Evolutionary conservation across 352 stramenopile species (phyloP).

Genomic region (Phytophthora ohioensis): DNA sequence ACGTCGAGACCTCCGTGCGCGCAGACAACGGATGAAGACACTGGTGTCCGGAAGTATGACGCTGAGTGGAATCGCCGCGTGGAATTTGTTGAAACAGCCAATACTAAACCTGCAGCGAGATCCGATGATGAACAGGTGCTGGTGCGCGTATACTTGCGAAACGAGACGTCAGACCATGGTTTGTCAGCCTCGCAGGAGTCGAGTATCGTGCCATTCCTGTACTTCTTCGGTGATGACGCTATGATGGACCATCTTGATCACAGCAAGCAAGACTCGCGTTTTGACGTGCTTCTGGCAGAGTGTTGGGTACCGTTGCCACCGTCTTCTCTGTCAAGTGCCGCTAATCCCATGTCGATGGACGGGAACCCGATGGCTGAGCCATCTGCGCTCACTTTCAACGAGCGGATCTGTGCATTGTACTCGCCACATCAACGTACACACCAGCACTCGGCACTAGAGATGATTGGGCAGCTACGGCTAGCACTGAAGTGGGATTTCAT

Average conservation of each 20-base stretch:
- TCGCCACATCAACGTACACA: conserved; percentile 46
- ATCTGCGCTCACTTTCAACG: conserved; percentile 55
- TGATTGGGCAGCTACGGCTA: conserved; percentile 80
- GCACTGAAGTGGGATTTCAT: conserved; percentile 85
- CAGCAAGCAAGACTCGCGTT: conserved; percentile 85
- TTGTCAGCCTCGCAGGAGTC: conserved; percentile 80
- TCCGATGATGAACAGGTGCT: conserved; percentile 56
- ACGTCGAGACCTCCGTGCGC: conserved; percentile 38
- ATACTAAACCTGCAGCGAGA: conserved; percentile 27
- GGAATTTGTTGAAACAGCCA: conserved; percentile 73
- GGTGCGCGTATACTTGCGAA: conserved; percentile 78
- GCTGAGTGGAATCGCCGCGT: conserved; percentile 88
- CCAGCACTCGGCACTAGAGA: conserved; percentile 50
- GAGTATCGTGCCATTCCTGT: conserved; percentile 88
- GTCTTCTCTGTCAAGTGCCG: conserved; percentile 38
- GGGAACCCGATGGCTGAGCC: conserved; percentile 37
- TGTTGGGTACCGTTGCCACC: conserved; percentile 78
- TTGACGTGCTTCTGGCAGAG: conserved; percentile 79
- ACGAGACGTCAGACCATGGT: conserved; percentile 80
- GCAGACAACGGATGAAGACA: conserved; percentile 34
- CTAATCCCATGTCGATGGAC: conserved; percentile 41
- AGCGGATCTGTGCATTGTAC: conserved; percentile 78
- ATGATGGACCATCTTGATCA: conserved; percentile 91
- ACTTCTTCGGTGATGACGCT: conserved; percentile 88
- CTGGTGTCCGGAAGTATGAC: conserved; percentile 57